phyloP scores from a whole-genome alignment of 805 yeast species.

The Cyberlindnera nakhonratchasimensis region DNA sequence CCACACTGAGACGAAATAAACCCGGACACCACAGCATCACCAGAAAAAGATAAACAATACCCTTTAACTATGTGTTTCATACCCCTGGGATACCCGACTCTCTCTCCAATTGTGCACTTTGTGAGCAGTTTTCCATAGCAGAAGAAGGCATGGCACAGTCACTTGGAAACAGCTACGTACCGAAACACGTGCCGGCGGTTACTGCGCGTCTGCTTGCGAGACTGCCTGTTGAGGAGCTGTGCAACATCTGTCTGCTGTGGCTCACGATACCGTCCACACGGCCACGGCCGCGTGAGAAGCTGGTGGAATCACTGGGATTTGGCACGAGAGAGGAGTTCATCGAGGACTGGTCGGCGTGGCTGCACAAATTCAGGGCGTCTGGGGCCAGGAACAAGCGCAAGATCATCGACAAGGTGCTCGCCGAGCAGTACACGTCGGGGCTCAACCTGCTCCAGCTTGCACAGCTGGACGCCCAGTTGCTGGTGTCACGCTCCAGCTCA shows the following conservation, averaged over 20 bases:
- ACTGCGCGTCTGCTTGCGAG: conserved; percentile 18
- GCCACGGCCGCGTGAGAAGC: conserved; percentile 17
- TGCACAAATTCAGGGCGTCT: conserved; percentile 5
- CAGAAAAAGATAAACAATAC: too few relatives aligned
- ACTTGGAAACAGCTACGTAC: conserved; percentile 22
- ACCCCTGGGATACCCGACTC: too few relatives aligned
- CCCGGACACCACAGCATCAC: too few relatives aligned
- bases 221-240: conserved; percentile 20
- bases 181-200: conserved; percentile 15
- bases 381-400: conserved; percentile 13
- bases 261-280: conserved; percentile 19
- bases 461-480: conserved; percentile 62
- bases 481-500: conserved; percentile 53
- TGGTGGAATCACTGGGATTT: conserved; percentile 9
- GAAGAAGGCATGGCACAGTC: conserved; percentile 10
- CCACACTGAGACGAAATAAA: too few relatives aligned
- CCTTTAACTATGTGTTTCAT: too few relatives aligned
- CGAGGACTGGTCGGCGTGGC: conserved; percentile 11
- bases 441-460: conserved; percentile 64
- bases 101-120: too few relatives aligned
- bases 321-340: conserved; percentile 9
- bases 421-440: conserved; percentile 48
- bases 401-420: conserved; percentile 23
- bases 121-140: too few relatives aligned
- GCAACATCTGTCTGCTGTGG: conserved; percentile 26